These are phyloP conservation scores for Dispira simplex DNA, from an alignment of 192 early-diverging fungal species.

Conservation along the genomic window DNA sequence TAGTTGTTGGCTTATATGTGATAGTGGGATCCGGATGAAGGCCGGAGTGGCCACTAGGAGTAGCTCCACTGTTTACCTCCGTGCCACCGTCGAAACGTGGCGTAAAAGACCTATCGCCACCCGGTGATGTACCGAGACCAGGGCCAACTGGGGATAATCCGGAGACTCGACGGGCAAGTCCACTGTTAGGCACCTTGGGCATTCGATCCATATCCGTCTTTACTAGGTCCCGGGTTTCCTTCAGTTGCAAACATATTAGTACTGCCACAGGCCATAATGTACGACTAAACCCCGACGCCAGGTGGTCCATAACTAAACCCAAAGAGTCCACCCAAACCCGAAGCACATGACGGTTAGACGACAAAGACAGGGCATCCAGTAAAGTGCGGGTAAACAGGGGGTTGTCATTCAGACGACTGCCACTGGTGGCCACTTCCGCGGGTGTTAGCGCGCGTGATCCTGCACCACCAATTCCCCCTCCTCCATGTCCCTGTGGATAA, in stretches of 20 bases:
- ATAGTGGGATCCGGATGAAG: no score
- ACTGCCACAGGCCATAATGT: conserved; percentile 36
- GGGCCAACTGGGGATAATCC: no score
- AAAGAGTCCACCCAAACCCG: conserved; percentile 69
- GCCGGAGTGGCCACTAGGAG: no score
- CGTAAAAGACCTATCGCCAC: no score
- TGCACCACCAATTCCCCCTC: background rate
- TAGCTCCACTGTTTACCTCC: no score
- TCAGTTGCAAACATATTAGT: conserved; percentile 5
- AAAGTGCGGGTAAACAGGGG: conserved; percentile 38
- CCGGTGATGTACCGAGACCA: no score
- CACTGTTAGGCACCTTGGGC: no score
- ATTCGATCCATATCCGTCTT: no score
- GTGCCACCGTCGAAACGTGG: no score
- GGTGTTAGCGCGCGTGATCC: background rate
- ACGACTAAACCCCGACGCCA: conserved; percentile 42
- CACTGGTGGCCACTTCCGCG: background rate
- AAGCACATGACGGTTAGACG: conserved; percentile 46
- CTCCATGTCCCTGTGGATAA: background rate
- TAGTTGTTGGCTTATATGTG: no score
- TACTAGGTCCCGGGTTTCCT: background rate
- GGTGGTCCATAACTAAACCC: conserved; percentile 36
- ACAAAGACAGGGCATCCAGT: conserved; percentile 36
- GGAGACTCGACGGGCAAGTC: no score
- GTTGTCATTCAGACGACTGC: conserved; percentile 7